A percentile compares a stretch with the other conserved stretches of the same genome.
Conservation (phyloP, 129 eudicot species). For the Escallonia rubra region DNA sequence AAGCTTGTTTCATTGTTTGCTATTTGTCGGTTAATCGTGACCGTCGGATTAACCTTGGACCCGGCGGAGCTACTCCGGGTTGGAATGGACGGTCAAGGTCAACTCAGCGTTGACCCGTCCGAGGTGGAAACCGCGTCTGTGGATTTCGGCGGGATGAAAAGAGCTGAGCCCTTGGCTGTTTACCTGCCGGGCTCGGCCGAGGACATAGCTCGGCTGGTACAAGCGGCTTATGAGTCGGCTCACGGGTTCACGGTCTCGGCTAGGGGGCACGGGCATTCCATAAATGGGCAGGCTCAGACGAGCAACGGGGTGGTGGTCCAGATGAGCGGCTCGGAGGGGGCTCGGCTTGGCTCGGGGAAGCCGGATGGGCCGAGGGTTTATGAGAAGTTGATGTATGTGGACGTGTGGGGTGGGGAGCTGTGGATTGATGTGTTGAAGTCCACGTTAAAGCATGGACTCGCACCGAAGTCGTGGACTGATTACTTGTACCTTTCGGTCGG, state of each 20-base stretch:
- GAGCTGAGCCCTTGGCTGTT: conserved; percentile 52
- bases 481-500: conserved; percentile 73
- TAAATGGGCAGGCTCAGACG: conserved; percentile 79
- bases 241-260: conserved; percentile 70
- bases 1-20: conserved; percentile 46
- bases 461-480: conserved; percentile 65
- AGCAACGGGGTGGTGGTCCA: conserved; percentile 63
- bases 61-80: conserved; percentile 44
- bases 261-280: conserved; percentile 94
- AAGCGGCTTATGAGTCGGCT: conserved; percentile 46
- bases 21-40: conserved; percentile 52
- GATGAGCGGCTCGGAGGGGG: conserved; percentile 38
- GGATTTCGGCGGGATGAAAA: conserved; percentile 59
- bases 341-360: neutral
- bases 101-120: conserved; percentile 24
- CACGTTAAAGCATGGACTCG: conserved; percentile 53
- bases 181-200: conserved; percentile 45
- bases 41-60: conserved; percentile 65
- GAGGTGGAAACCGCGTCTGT: conserved; percentile 42
- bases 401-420: conserved; percentile 64
- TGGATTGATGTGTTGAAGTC: conserved; percentile 60
- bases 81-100: conserved; percentile 31
- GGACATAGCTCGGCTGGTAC: conserved; percentile 56
- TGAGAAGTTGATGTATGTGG: conserved; percentile 42
- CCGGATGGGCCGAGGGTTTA: conserved; percentile 23